Base-by-base conservation (phyloP, 2,329 filamentous ascomycete genomes). In the Colletotrichum magnum region DNA sequence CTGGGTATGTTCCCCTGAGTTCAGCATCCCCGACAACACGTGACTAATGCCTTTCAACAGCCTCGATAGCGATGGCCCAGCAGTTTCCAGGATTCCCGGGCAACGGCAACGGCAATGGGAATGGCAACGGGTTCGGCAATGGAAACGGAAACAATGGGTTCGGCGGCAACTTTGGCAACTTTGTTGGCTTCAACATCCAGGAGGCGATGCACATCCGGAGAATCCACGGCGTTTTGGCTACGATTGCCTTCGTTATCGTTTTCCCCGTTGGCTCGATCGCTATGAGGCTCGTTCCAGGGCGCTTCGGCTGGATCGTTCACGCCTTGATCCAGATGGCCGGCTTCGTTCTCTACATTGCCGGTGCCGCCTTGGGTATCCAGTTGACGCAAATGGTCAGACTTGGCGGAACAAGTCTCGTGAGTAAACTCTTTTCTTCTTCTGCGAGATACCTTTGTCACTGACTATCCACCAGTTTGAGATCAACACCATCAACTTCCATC, bases 181-280 rank as follows among this genome's bases (percentile, higher is more conserved):
- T 71, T 26, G 39, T 69, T 7, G 74, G 74, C 56, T 77, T 80
- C 73, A 76, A 78, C 60, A 64, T 78, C 51, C 41, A 71, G 1
- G 41, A 64, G 5, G 78, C 78, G n/a, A 71, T 73, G 43, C 71
- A 72, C 62, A 77, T 77, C 52, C 78, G 82, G 28, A 77, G 72
- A 5, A 72, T 79, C 32, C 84, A 86, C 75, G 83, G 83, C 15
- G 76, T 81, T 36, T 71, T 86, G 5, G 82, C 80, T 6, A 74
- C 79, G 9, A 18, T 83, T 6, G 79, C 81, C 28, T 81, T 86
- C 64, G 81, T 81, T 12, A 72, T 81, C 21, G 71, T 86, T 18
- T 85, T 86, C 72, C 84, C 84, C 2, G 58, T 82, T 18, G 84
- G 84, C 54, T 77, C 83, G 2, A 79, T 85, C 52, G 47, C 83